Percentiles rank a stretch among this genome's conserved stretches.
phyloP scores from a whole-genome alignment of 139 green algal species.

The Picocystis salinarum region DNA sequence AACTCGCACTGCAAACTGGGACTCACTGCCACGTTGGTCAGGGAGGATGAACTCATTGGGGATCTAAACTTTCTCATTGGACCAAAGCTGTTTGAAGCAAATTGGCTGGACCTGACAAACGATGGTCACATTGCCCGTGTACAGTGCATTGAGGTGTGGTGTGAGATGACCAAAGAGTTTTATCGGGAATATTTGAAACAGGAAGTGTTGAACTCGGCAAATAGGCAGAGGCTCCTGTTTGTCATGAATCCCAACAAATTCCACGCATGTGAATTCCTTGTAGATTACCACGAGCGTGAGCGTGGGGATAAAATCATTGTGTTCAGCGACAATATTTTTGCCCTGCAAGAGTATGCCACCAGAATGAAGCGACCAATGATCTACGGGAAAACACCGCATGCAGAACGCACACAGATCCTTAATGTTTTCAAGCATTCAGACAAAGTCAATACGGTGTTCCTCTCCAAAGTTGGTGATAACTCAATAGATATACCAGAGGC shows the following conservation, averaged over 20 bases:
- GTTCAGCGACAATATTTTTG: slow-evolving; percentile 96
- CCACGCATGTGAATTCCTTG: slow-evolving; percentile 81
- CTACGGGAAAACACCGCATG: slow-evolving; percentile 73
- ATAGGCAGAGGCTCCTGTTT: slow-evolving; percentile 68
- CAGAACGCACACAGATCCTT: slow-evolving; percentile 81
- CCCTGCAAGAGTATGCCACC: slow-evolving; percentile 76
- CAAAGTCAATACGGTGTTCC: slow-evolving; percentile 91
- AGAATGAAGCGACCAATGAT: slow-evolving; percentile 75
- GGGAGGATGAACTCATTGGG: slow-evolving; percentile 77
- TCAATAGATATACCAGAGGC: slow-evolving; percentile 97
- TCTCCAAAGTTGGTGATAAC: slow-evolving; percentile 98
- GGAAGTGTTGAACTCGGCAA: slow-evolving; percentile 27
- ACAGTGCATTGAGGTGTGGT: slow-evolving; percentile 96
- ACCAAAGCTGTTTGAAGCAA: slow-evolving; percentile 97
- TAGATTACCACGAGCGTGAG: slow-evolving; percentile 78
- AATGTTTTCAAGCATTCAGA: slow-evolving; percentile 80
- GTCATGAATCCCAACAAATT: slow-evolving; percentile 98
- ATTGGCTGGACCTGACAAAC: slow-evolving; percentile 93
- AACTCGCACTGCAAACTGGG: slow-evolving; percentile 95
- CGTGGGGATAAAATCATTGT: slow-evolving; percentile 81
- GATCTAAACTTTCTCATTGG: slow-evolving; percentile 99
- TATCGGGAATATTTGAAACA: slow-evolving; percentile 77
- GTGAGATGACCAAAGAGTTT: slow-evolving; percentile 84
- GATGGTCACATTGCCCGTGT: slow-evolving; percentile 95
- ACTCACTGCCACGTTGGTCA: slow-evolving; percentile 89